A percentile compares a stretch with the other conserved stretches of the same genome.
phyloP scores from a whole-genome alignment of 129 eudicot genomes.

The Kitagawia praeruptora region DNA sequence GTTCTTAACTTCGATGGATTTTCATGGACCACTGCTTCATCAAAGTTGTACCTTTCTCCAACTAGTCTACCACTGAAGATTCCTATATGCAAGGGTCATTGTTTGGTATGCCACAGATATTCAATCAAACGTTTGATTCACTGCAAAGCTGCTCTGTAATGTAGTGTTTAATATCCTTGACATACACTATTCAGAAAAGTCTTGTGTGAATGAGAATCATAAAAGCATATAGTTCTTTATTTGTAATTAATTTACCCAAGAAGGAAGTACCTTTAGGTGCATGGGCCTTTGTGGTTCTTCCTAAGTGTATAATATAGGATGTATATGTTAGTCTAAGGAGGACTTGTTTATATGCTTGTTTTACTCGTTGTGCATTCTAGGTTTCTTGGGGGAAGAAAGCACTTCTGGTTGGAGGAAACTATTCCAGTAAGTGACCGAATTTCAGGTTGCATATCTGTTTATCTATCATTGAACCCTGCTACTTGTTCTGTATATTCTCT shows the following conservation, averaged over 20 bases:
- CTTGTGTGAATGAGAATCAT: background rate
- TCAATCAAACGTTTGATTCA: background rate
- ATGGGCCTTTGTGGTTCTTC: background rate
- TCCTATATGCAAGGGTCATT: slow-evolving; percentile 93
- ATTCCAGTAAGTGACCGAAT: slow-evolving; percentile 64
- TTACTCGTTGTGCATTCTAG: slow-evolving; percentile 28
- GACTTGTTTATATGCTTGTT: background rate
- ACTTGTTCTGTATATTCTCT: background rate
- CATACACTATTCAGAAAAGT: background rate
- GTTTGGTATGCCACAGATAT: slow-evolving; percentile 48
- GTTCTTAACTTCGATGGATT: slow-evolving; percentile 73
- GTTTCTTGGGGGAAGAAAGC: slow-evolving; percentile 93
- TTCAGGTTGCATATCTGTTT: slow-evolving; percentile 46
- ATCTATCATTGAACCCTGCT: background rate
- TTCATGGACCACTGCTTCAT: slow-evolving; percentile 83
- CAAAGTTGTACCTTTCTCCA: slow-evolving; percentile 88
- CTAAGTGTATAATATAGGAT: background rate
- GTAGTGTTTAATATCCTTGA: background rate
- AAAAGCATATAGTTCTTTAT: background rate
- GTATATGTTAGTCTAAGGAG: background rate
- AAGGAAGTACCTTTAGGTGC: background rate
- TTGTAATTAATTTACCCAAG: background rate
- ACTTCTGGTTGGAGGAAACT: slow-evolving; percentile 89
- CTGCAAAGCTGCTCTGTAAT: background rate
- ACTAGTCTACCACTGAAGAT: slow-evolving; percentile 87